A percentile compares a stretch with the other conserved stretches of the same genome.
phyloP scores from a whole-genome alignment of 495 filamentous ascomycete species.

The Daldinia grandis region DNA sequence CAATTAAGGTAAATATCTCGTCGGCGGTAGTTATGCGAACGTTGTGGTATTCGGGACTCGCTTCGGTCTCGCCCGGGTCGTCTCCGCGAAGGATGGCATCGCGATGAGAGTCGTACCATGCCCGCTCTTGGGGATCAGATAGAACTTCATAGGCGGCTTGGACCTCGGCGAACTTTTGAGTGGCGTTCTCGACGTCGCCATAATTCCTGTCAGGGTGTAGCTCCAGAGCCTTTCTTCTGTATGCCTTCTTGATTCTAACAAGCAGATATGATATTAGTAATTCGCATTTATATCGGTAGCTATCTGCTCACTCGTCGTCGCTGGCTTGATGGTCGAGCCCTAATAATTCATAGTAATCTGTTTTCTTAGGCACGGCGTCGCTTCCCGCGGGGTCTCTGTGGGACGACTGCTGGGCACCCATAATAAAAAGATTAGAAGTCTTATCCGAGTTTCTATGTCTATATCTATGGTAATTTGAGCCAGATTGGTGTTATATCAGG shows the following conservation, averaged over 20 bases:
- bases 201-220: constrained; percentile 95
- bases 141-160: constrained; percentile 95
- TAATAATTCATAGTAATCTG: constrained; percentile 92
- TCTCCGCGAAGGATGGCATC: constrained; percentile 78
- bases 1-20: constrained; percentile 76
- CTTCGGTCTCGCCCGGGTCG: constrained; percentile 54
- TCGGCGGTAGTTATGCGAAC: constrained; percentile 76
- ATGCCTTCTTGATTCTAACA: constrained; percentile 88
- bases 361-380: constrained; percentile 58
- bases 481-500: neutral
- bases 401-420: constrained; percentile 86
- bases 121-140: constrained; percentile 92
- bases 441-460: neutral
- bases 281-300: neutral
- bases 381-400: constrained; percentile 46
- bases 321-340: constrained; percentile 73
- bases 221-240: constrained; percentile 88
- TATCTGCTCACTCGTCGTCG: constrained; percentile 78
- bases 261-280: constrained; percentile 18
- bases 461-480: neutral
- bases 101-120: constrained; percentile 97
- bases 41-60: constrained; percentile 65
- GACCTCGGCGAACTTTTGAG: constrained; percentile 85
- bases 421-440: constrained; percentile 46
- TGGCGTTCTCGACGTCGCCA: constrained; percentile 83